Evolutionary conservation across 1,284 basidiomycete genomes (phyloP), one percentile per base, ranked within the genome.

Genomic region (Rhodofomes roseus): DNA sequence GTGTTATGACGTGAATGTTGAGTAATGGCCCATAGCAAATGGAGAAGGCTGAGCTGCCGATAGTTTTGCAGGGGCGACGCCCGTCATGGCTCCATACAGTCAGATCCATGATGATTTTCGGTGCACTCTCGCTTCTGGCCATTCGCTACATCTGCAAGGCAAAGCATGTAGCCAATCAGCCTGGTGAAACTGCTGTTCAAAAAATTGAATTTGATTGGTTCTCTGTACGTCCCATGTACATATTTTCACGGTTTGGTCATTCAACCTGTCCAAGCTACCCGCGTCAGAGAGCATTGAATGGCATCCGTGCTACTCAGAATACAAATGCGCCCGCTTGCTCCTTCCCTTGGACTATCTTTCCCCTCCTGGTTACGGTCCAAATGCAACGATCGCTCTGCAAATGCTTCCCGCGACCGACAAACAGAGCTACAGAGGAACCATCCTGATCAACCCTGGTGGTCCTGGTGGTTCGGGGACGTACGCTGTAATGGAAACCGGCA

Each of bases 381-480:
- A 66, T 12, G 74, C 73, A 0, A 66, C 69, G 12, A 75, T 79
- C 54, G 77, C 79, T 0, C 60, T 79, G 18, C 65, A 63, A 40
- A 63, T 66, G 62, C 69, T 74, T 22, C 73, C 70, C 0, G 65
- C 58, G 18, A 50, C 68, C 48, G 29, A 63, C 27, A 55, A 55
- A 34, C 29, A 67, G 60, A 65, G 73, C 40, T 80, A 81, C 62
- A 71, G 71, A 29, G 80, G 81, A 0, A 77, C 80, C 1, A 68
- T 83, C 22, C 67, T 82, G 2, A 68, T 81, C 65, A 84, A 84
- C 59, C 82, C 82, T 0, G 81, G 81, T 1, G 81, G 81, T 0
- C 81, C 81, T 7, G 81, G 81, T 2, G 79, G 76, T 2, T 77
- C 77, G 58, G 81, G 81, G 9, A 75, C 81, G 4, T 63, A 71